A percentile compares a stretch with the other conserved stretches of the same genome.
These are phyloP conservation scores for Apophysomyces ossiformis DNA, from an alignment of 371 early-diverging fungal species.

Conservation along the genomic window DNA sequence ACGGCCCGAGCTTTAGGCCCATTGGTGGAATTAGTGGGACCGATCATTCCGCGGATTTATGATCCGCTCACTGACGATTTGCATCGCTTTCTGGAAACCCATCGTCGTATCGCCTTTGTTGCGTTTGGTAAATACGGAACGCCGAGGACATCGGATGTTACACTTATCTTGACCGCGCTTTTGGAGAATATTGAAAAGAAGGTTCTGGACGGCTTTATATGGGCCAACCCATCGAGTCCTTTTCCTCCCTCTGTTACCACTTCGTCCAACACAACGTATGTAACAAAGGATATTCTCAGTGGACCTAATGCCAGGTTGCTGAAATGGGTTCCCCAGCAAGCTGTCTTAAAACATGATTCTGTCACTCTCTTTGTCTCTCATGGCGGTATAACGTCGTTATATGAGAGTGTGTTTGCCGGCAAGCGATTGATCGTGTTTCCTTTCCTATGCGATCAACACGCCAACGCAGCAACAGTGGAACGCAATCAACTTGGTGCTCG, in stretches of 20 bases:
- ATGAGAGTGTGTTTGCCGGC: slow-evolving; percentile 38
- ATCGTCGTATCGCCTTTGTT: slow-evolving; percentile 31
- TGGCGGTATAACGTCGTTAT: slow-evolving; percentile 41
- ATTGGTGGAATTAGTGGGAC: slow-evolving; percentile 41
- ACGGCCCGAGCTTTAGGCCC: slow-evolving; percentile 37
- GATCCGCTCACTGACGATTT: slow-evolving; percentile 10
- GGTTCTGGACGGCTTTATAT: slow-evolving; percentile 39
- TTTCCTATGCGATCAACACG: slow-evolving; percentile 43
- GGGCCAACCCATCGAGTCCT: slow-evolving; percentile 20
- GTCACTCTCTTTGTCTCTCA: slow-evolving; percentile 42
- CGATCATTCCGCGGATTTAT: slow-evolving; percentile 30
- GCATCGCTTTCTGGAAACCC: slow-evolving; percentile 21
- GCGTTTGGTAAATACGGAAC: slow-evolving; percentile 41
- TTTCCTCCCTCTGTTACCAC: slow-evolving; percentile 20
- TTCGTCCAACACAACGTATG: slow-evolving; percentile 9
- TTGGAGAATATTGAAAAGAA: slow-evolving; percentile 22
- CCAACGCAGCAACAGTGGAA: slow-evolving; percentile 17
- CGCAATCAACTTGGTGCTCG: background rate
- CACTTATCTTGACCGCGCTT: slow-evolving; percentile 20
- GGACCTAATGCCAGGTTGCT: slow-evolving; percentile 19
- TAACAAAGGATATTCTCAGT: background rate
- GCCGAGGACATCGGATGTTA: slow-evolving; percentile 8
- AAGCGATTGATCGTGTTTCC: slow-evolving; percentile 34
- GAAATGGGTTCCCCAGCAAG: slow-evolving; percentile 48
- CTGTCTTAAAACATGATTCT: slow-evolving; percentile 39